These are phyloP conservation scores for Microcyclospora pomicola DNA, from an alignment of 2,329 filamentous ascomycete species.

Conservation along the genomic window DNA sequence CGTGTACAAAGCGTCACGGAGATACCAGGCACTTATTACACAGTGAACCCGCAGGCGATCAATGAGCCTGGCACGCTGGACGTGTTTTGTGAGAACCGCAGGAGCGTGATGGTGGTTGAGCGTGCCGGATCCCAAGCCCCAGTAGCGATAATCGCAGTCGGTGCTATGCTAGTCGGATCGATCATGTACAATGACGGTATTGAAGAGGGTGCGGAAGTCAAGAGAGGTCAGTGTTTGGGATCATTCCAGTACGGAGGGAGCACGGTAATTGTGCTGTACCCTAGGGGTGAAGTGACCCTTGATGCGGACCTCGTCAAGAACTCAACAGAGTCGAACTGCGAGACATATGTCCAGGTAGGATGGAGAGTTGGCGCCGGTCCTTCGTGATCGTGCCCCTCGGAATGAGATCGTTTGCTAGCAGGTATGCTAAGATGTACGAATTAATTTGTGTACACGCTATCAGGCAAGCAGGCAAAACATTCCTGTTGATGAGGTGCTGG, in stretches of 20 bases:
- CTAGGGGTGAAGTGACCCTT: conserved; percentile 22
- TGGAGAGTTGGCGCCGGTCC: conserved; percentile 18
- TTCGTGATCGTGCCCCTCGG: not conserved
- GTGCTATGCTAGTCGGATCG: conserved; percentile 32
- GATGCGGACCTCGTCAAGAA: conserved; percentile 29
- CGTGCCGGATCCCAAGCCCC: conserved; percentile 16
- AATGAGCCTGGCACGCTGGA: conserved; percentile 27
- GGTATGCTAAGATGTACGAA: too few species aligned
- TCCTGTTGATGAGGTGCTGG: too few species aligned
- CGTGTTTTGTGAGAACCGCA: conserved; percentile 31
- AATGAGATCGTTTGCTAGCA: not conserved
- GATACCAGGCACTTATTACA: conserved; percentile 29
- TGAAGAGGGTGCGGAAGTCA: conserved; percentile 20
- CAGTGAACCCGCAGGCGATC: conserved; percentile 31
- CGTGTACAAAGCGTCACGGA: conserved; percentile 22
- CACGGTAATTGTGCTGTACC: conserved; percentile 29
- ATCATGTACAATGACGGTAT: conserved; percentile 28
- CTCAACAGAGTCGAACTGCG: conserved; percentile 24
- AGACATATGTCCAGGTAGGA: conserved; percentile 28
- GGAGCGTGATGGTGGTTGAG: conserved; percentile 27
- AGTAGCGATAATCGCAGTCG: conserved; percentile 28
- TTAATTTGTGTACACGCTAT: too few species aligned
- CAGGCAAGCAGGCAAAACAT: too few species aligned
- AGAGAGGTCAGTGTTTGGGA: conserved; percentile 28
- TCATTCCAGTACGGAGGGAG: conserved; percentile 30